phyloP scores from a whole-genome alignment of 1,284 basidiomycete species.

The Takashimella tepidaria region DNA sequence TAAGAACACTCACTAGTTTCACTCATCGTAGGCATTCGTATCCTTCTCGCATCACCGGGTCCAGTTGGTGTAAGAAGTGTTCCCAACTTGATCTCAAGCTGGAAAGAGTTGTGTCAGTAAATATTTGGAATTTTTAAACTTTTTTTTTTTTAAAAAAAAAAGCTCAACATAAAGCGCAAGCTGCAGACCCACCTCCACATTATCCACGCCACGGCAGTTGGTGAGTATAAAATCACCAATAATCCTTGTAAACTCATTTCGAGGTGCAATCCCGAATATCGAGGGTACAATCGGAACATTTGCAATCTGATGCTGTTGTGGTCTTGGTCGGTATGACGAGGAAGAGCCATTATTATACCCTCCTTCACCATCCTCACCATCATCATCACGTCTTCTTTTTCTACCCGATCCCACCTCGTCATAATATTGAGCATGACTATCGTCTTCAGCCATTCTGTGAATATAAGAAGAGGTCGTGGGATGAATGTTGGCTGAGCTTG shows the following conservation, averaged over 20 bases:
- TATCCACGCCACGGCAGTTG: slow-evolving; percentile 39
- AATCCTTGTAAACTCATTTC: slow-evolving; percentile 88
- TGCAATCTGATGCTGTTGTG: neutral
- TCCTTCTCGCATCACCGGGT: slow-evolving; percentile 45
- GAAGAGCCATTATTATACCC: neutral
- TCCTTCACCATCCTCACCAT: slow-evolving; percentile 1
- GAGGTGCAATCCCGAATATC: slow-evolving; percentile 84
- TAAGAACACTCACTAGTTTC: slow-evolving; percentile 83
- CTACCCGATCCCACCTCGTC: slow-evolving; percentile 21
- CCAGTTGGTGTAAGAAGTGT: slow-evolving; percentile 67
- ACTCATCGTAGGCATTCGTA: slow-evolving; percentile 65
- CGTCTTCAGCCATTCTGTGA: neutral
- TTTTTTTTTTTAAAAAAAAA: neutral
- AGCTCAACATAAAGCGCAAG: no score
- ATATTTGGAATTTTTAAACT: no score
- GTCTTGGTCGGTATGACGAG: neutral
- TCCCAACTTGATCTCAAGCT: slow-evolving; percentile 94
- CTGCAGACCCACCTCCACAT: slow-evolving; percentile 51
- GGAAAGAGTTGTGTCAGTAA: slow-evolving; percentile 38
- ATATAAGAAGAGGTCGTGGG: neutral
- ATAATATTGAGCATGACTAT: slow-evolving; percentile 5
- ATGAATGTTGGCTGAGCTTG: no score
- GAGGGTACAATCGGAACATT: slow-evolving; percentile 61
- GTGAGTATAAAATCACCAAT: slow-evolving; percentile 78
- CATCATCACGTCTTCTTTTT: slow-evolving; percentile 25